Evolutionary conservation across 2,329 filamentous ascomycete species (phyloP), one percentile per base, ranked within the genome.

Genomic region (Colletotrichum lupini): DNA sequence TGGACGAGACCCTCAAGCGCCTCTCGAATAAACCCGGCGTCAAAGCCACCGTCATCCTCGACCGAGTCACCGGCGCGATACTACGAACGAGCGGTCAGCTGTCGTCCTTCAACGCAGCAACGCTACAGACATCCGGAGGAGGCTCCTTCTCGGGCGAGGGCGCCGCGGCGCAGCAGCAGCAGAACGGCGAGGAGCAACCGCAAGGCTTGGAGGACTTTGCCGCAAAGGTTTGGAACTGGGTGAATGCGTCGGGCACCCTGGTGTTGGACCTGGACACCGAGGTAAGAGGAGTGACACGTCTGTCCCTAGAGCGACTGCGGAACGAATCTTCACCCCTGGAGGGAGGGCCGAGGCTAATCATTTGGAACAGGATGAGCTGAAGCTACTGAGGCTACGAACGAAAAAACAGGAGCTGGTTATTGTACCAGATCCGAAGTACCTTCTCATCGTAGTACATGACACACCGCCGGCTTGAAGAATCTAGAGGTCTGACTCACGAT

Each of bases 391-490:
- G 75, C 80, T 97, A 76, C 89, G 94, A 76, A 96, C 94, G n/a
- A 95, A 92, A 85, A 95, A 94, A 82, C 93, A 95, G 77, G 94
- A 97, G 82, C 84, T 97, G 75, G 92, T 97, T 72, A 94, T 97
- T 78, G 92, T 96, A 24, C 94, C 93, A 81, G 94, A 96, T 81
- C 79, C 89, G 53, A 95, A 94, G 79, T 97, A 94, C 82, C 86
- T 97, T 59, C 87, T 96, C 49, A 90, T 95, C 67, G 92, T 95
- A 49, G 89, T 96, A 68, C 94, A 96, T 83, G 94, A 95, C 80
- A 95, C 93, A n/a, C 92, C 93, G 52, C 88, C 91, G 9, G 91
- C 91, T 78, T 93, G 82, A 83, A 52, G 42, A 32, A 9, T 7
- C 0, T 14, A 0, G 35, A 46, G 1, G 19, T 19, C 26, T 57